Base-by-base conservation (phyloP, 2,329 filamentous ascomycete species). In the Aspergillus puulaauensis region DNA sequence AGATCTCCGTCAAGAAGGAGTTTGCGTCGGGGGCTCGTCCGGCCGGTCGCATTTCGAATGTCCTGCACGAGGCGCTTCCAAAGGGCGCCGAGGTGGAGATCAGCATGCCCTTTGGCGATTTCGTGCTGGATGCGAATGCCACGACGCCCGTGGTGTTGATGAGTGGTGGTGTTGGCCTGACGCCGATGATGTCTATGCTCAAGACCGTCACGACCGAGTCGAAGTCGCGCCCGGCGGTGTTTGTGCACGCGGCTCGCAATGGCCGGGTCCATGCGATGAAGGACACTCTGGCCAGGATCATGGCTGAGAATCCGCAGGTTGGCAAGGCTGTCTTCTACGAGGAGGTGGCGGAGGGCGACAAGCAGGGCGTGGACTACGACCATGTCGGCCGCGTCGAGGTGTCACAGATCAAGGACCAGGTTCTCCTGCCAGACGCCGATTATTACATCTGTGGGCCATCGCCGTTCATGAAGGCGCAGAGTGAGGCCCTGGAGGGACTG, bases 371-470 rank as follows among this genome's bases (percentile, higher is more conserved):
- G 2, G 80, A 89, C 61, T 90, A 87, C 69, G 75, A 88, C 58
- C 79, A 84, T 63, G 73, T 76, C 6, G 84, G 87, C 3, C 78
- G 84, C 12, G 74, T 90, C 14, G 79, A 85, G 58, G 70, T 92
- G 19, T 73, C 76, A 21, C 79, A 77, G 52, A 68, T 90, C 35
- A 79, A 83, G 60, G 70, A 82, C 7, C 65, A 73, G 0, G 77
- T 83, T 44, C 73, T 92, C 15, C 83, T 81, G 60, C 69, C 86
- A 0, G 75, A 78, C 19, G 77, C 89, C 0, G 78, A 86, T 66
- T 93, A 91, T 70, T 92, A 84, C 65, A 76, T 90, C 53, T 93
- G 90, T 68, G 90, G 90, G 0, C 89, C 90, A 0, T 79, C 81
- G 58, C 70, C 72, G 11, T 93, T 91, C 78, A 93, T 92, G 90